Conservation (phyloP, 2,329 filamentous ascomycete species). For the Pseudopithomyces chartarum region DNA sequence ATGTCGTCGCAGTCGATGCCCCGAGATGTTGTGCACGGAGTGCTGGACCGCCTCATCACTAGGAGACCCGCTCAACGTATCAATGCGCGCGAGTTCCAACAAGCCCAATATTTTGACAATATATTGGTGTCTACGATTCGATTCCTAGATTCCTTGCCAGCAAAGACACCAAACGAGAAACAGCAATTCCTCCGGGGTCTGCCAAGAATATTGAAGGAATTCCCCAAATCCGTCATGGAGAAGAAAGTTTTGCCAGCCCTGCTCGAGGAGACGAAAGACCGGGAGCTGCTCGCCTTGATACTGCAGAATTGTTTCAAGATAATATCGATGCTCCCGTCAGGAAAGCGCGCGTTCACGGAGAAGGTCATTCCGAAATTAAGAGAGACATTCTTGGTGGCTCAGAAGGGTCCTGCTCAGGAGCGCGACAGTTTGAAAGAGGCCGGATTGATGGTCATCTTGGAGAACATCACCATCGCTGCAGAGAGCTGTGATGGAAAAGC, state of each 20-base stretch:
- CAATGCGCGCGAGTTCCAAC: slow-evolving; percentile 88
- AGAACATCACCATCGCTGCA: slow-evolving; percentile 77
- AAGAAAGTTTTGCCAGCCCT: slow-evolving; percentile 90
- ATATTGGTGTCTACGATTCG: slow-evolving; percentile 94
- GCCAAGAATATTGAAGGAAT: slow-evolving; percentile 84
- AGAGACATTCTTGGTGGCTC: slow-evolving; percentile 75
- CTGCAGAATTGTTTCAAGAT: slow-evolving; percentile 94
- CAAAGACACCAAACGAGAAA: slow-evolving; percentile 91
- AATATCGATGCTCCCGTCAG: slow-evolving; percentile 72
- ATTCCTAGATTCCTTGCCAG: slow-evolving; percentile 87
- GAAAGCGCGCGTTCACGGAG: slow-evolving; percentile 79
- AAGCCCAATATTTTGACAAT: slow-evolving; percentile 96
- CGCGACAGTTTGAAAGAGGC: slow-evolving; percentile 84
- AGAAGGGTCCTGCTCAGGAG: slow-evolving; percentile 60
- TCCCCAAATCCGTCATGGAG: slow-evolving; percentile 90
- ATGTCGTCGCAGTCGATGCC: slow-evolving; percentile 80
- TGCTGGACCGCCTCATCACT: slow-evolving; percentile 85
- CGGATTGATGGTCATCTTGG: slow-evolving; percentile 86
- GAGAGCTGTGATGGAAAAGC: slow-evolving; percentile 87
- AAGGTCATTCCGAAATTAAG: slow-evolving; percentile 83
- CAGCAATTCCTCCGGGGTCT: slow-evolving; percentile 88
- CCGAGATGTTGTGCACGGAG: slow-evolving; percentile 73
- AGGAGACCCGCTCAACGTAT: slow-evolving; percentile 85
- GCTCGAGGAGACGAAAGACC: slow-evolving; percentile 92
- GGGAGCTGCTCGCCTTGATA: slow-evolving; percentile 81